Evolutionary conservation across 177 flowering plant species (phyloP).

Genomic region (Telopea speciosissima): DNA sequence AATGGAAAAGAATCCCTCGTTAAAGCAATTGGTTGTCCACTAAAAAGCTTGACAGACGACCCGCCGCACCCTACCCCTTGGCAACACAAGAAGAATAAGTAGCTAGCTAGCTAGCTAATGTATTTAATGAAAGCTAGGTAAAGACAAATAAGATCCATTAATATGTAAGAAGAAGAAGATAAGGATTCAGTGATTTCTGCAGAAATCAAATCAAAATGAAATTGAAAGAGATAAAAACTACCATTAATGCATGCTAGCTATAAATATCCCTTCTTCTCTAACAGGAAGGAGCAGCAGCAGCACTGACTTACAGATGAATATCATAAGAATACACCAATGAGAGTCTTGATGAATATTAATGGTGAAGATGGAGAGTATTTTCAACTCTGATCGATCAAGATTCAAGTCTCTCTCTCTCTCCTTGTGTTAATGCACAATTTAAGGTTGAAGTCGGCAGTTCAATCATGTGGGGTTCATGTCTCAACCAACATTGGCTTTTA

Average conservation of each 20-base stretch:
- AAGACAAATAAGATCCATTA: no score
- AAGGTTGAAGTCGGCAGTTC: slow-evolving; percentile 22
- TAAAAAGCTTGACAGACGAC: no score
- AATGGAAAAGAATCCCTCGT: not conserved
- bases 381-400: not conserved
- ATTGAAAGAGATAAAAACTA: no score
- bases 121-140: no score
- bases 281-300: not conserved
- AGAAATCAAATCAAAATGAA: no score
- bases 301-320: not conserved
- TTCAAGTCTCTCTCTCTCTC: not conserved
- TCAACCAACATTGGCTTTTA: slow-evolving; percentile 8
- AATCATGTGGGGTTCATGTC: slow-evolving; percentile 37
- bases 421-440: slow-evolving; percentile 2
- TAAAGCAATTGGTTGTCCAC: no score
- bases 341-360: not conserved
- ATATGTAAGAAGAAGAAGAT: no score
- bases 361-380: not conserved
- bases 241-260: no score
- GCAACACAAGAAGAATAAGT: not conserved
- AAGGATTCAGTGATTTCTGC: no score
- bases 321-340: no score
- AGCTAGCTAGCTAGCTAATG: not conserved
- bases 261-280: not conserved
- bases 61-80: no score